phyloP scores from a whole-genome alignment of 169 alveolate genomes.

The Cryptosporidium muris region DNA sequence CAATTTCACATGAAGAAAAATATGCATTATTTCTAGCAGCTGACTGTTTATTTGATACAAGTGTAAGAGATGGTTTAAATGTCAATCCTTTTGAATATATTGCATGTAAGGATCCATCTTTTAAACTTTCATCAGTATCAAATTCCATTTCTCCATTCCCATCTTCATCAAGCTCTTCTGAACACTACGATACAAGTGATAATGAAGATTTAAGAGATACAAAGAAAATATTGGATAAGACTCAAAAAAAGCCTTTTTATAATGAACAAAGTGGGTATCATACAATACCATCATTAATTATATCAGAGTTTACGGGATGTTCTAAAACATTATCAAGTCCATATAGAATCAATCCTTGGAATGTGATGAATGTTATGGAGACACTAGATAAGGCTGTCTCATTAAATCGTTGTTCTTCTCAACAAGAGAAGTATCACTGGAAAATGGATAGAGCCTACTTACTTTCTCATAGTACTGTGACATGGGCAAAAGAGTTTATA shows the following conservation, averaged over 20 bases:
- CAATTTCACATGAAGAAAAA: slow-evolving; percentile 74
- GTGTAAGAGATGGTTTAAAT: slow-evolving; percentile 84
- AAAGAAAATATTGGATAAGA: not conserved
- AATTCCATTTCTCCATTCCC: not conserved
- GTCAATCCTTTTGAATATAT: slow-evolving; percentile 79
- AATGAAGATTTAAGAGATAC: slow-evolving; percentile 8
- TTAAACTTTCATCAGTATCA: slow-evolving; percentile 1
- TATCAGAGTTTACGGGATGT: slow-evolving; percentile 84
- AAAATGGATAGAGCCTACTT: slow-evolving; percentile 44
- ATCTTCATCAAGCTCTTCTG: slow-evolving; percentile 13
- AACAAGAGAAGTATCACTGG: slow-evolving; percentile 37
- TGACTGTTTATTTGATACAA: slow-evolving; percentile 82
- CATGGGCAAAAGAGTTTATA: slow-evolving; percentile 59
- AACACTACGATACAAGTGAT: slow-evolving; percentile 43
- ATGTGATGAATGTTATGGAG: slow-evolving; percentile 77
- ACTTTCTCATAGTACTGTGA: slow-evolving; percentile 48
- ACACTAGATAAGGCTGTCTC: slow-evolving; percentile 79
- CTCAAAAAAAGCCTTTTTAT: slow-evolving; percentile 5
- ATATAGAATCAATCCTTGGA: slow-evolving; percentile 83
- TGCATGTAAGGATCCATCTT: slow-evolving; percentile 33
- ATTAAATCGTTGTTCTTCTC: not conserved
- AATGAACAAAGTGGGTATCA: not conserved
- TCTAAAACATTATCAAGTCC: slow-evolving; percentile 79
- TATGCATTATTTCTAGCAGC: slow-evolving; percentile 79
- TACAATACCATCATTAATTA: slow-evolving; percentile 71